Conservation (phyloP, 1,284 basidiomycete genomes). For the Coniophora puteana region DNA sequence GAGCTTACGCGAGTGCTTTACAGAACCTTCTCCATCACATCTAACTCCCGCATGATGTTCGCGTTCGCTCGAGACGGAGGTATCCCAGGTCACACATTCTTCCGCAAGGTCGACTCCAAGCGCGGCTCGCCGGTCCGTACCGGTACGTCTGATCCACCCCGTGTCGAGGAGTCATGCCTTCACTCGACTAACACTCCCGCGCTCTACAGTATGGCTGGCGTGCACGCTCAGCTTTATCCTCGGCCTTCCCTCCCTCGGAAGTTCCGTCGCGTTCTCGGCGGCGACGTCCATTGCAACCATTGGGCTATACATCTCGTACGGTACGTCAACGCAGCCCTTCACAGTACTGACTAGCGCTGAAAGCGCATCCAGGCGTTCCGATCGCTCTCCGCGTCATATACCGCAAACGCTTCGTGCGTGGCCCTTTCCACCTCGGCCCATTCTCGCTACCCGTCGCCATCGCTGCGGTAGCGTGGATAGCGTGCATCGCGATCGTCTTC, state of each 20-base stretch:
- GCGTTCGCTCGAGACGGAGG: conserved; percentile 69
- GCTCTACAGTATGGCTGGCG: conserved; percentile 65
- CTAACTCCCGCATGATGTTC: conserved; percentile 79
- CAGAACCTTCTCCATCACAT: conserved; percentile 70
- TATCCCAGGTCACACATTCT: conserved; percentile 64
- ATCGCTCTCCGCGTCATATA: conserved; percentile 65
- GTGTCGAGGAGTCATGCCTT: neutral
- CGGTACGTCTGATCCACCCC: conserved; percentile 33
- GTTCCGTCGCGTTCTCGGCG: conserved; percentile 67
- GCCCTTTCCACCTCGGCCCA: conserved; percentile 67
- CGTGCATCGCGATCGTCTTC: conserved; percentile 62
- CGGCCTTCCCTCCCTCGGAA: conserved; percentile 67
- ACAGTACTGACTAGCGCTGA: neutral
- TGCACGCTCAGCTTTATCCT: conserved; percentile 75
- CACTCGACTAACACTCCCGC: neutral
- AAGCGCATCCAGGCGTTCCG: conserved; percentile 50
- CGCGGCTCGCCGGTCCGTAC: conserved; percentile 66
- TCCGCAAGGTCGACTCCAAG: conserved; percentile 56
- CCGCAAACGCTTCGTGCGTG: conserved; percentile 53
- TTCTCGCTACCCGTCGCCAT: conserved; percentile 59
- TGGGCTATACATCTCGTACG: conserved; percentile 74
- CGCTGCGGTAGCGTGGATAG: conserved; percentile 53
- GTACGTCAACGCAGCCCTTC: conserved; percentile 22
- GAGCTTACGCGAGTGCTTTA: neutral
- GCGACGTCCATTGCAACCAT: conserved; percentile 77